Evolutionary conservation across 306 rosid genomes (phyloP), one percentile per base, ranked within the genome.

Genomic region (Vachellia collinsii): DNA sequence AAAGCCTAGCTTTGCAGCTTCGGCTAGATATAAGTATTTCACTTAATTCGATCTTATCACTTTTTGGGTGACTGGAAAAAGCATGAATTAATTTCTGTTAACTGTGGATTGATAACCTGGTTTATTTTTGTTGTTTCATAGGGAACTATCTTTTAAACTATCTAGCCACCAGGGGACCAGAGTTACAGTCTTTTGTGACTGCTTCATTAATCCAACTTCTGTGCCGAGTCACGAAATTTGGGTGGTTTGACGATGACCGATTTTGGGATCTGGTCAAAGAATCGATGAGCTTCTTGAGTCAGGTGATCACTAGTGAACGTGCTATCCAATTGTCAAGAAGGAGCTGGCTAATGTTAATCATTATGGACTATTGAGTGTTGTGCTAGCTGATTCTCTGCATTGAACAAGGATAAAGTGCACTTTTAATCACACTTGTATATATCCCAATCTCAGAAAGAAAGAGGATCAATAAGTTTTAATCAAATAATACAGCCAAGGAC

Each of bases 231-330:
- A 85, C 91, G 2, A 88, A 88, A 59, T 88, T 88, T 44, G 91
- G 91, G 72, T 88, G 91, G 91, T 83, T 88, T 81, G 91, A 88
- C 75, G 91, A 88, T 75, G 89, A 88, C 53, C 76, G 84, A 66
- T 88, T 88, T 64, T 75, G 86, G 11, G 91, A 88, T 72, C 72
- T 88, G 78, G 86, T 88, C 65, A 83, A 88, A 75, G 91, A 88
- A 81, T 83, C 89, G 8, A 88, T 34, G 77, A 81, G 72, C 61
- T 88, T 88, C 82, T 81, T 88, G 80, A 85, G 74, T 77, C 91
- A 88, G 91, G 91, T 88, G 41, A 73, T 72, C 19, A 20, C 13
- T 3, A 38, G 51, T 74, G 68, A 39, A 38, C n/a, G 20, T 38
- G 3, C 16, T 75, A 58, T 75, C 17, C 53, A 39, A 7, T n/a